Percentiles rank a stretch among this genome's conserved stretches.
These are phyloP conservation scores for Beauveria caledonica DNA, from an alignment of 2,329 filamentous ascomycete species.

Conservation along the genomic window DNA sequence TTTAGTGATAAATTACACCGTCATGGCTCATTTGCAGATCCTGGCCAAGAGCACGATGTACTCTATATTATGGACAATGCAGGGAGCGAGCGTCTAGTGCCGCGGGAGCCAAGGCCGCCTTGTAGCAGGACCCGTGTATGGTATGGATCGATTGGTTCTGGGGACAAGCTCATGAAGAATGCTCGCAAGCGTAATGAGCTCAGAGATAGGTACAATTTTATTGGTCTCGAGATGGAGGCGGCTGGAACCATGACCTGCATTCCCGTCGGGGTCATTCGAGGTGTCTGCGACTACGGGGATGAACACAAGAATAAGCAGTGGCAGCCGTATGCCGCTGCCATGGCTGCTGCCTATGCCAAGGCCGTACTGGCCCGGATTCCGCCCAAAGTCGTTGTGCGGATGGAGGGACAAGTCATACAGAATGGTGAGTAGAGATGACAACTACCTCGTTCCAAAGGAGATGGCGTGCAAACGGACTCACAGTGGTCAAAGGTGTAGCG, in stretches of 20 bases:
- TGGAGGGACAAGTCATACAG: neutral
- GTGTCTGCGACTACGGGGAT: neutral
- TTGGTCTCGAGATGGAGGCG: neutral
- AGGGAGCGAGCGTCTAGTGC: neutral
- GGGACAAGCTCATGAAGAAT: neutral
- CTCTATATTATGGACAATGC: conserved; percentile 16
- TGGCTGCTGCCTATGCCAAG: neutral
- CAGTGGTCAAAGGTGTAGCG: neutral
- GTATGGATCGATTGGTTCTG: conserved; percentile 19
- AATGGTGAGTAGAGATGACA: neutral
- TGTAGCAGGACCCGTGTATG: conserved; percentile 22
- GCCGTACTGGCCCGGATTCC: neutral
- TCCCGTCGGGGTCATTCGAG: neutral
- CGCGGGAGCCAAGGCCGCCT: conserved; percentile 15
- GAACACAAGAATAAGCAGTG: neutral
- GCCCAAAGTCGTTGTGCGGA: neutral
- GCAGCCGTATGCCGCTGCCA: neutral
- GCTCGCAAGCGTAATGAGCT: neutral
- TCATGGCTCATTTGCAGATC: conserved; percentile 21
- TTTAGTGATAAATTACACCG: conserved; percentile 19
- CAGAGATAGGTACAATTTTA: neutral
- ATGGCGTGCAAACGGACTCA: neutral
- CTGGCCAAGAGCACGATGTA: conserved; percentile 22
- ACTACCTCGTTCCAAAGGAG: neutral
- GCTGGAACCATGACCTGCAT: neutral